Percentiles rank a stretch among this genome's conserved stretches.
These are phyloP conservation scores for Calonectria pteridis DNA, from an alignment of 2,329 filamentous ascomycete species.

Conservation along the genomic window DNA sequence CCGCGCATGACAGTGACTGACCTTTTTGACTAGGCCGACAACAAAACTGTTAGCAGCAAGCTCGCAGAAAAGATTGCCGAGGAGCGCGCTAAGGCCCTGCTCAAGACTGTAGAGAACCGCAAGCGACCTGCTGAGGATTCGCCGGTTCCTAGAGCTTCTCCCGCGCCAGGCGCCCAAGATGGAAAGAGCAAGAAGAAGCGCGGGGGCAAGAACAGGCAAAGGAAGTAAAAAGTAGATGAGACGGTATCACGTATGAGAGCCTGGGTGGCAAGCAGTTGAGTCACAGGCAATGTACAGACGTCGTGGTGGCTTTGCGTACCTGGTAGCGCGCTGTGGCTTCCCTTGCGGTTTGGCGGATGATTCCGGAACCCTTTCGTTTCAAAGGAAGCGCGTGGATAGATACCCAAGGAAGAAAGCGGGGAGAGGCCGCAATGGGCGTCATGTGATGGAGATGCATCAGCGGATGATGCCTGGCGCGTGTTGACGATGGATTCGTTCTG, in stretches of 20 bases:
- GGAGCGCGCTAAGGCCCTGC: constrained; percentile 65
- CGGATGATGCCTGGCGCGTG: background rate
- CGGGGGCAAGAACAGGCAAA: constrained; percentile 50
- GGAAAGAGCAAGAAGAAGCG: constrained; percentile 49
- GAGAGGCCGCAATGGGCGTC: background rate
- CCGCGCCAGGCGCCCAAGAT: constrained; percentile 31
- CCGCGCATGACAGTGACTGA: constrained; percentile 29
- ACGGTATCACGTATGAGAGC: background rate
- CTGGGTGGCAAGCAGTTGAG: background rate
- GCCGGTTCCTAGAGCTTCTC: constrained; percentile 38
- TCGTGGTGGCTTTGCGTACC: background rate
- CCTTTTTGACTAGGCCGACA: constrained; percentile 55
- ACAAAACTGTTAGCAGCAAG: constrained; percentile 64
- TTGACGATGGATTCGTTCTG: background rate
- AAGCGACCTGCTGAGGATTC: constrained; percentile 57
- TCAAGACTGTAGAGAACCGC: constrained; percentile 59
- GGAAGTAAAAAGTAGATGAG: constrained; percentile 33
- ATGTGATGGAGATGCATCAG: constrained; percentile 1
- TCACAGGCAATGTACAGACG: background rate
- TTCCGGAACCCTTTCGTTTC: background rate
- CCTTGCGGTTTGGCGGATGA: background rate
- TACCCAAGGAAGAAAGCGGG: background rate
- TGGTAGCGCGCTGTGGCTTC: background rate
- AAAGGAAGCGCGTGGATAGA: constrained; percentile 1
- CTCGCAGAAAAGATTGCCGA: constrained; percentile 69